Base-by-base conservation (phyloP, 441 rosid species). In the Erodium texanum region DNA sequence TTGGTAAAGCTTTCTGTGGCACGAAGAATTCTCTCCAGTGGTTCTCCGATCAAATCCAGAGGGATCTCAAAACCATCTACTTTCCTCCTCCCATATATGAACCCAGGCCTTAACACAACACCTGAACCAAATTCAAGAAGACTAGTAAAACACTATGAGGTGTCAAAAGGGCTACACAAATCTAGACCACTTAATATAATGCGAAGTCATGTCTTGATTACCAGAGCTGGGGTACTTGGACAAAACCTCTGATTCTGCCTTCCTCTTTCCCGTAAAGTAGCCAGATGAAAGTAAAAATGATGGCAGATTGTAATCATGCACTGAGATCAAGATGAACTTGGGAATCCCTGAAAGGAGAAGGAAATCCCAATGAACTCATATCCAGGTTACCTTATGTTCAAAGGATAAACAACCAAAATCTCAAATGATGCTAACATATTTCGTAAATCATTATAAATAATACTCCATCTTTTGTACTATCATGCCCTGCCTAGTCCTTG, bases 251-350 rank as follows among this genome's bases (percentile, higher is more conserved):
- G 97, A 84, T 71, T 89, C 96, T 0, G 97, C 94, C 66, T 81
- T 85, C 68, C 96, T 85, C 81, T 93, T 93, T 76, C 92, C 97
- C 0, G 94, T 85, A 78, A 90, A 93, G 81, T 90, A 90, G 76
- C 88, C 91, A 1, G 82, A 82, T 29, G 84, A 79, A 66, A 93
- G 94, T 29, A 89, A 24, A 86, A 93, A 90, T 20, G 98, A 77
- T 15, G 97, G 97, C 38, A 90, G 85, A 80, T 88, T 93, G 86
- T 88, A 93, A 45, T 90, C 97, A 64, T 90, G 97, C 65, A 90
- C 98, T 0, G 92, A 85, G 70, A 90, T 87, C 78, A 90, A 78
- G 79, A 88, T 76, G 54, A 90, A 93, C 76, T 88, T 93, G 19
- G 92, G 93, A 79, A 84, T 80, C 34, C 98, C 96, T 88, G 82